Base-by-base conservation (phyloP, 805 yeast genomes). In the Saturnispora mendoncae region DNA sequence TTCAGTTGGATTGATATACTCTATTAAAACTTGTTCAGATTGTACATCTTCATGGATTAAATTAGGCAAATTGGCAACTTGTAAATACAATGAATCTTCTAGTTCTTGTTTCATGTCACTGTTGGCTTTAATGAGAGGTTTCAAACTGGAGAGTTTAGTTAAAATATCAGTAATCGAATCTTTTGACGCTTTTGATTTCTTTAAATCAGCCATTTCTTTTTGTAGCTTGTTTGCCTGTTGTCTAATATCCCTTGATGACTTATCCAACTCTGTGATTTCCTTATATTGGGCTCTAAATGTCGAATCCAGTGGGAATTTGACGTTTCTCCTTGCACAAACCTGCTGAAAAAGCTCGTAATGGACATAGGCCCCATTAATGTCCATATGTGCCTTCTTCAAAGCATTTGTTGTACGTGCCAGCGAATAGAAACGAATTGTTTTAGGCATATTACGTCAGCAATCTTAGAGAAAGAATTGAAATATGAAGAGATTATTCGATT, bases 51-150 rank as follows among this genome's bases (percentile, higher is more conserved):
- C 56, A 43, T 75, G 76, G 0, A 82, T 58, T 18, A 71, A 54
- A 51, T 83, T 84, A 0, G 94, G 94, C n/a, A 84, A 58, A 0
- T 65, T 55, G 8, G 72, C 76, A 1, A 74, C 72, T 12, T 60
- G 57, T 0, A 53, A 43, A 27, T 58, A 56, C 0, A 80, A 56
- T 3, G 56, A 51, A 5, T 61, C 55, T 14, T 74, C 68, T 3
- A 69, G 44, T 1, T 33, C 41, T 8, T 49, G 60, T 18, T 56
- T 46, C 1, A 43, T 26, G 3, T 51, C 49, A 32, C 60, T 60
- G 3, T 53, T 47, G 1, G 46, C 36, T n/a, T 62, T 58, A 8
- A 70, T 30, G 0, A 44, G 33, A 4, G 58, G 58, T 43, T 58
- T 48, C 14, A 67, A 49, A n/a, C 47, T 36, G 6, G 55, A 43